A percentile compares a stretch with the other conserved stretches of the same genome.
Evolutionary conservation across 169 alveolate species (phyloP).

Genomic region (Plasmodium billcollinsi): DNA sequence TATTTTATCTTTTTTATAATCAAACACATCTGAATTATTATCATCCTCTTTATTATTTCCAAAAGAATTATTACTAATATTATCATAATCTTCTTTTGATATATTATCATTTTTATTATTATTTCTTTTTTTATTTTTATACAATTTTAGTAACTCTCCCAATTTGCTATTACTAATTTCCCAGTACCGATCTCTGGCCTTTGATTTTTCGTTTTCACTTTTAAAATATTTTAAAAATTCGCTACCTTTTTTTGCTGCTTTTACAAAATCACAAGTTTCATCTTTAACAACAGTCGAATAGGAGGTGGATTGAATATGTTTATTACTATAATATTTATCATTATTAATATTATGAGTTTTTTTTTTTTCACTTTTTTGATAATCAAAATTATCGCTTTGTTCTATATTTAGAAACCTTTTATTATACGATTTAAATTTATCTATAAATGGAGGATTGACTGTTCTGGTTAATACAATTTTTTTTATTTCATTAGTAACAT

Average conservation of each 20-base stretch:
- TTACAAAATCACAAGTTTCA: slow-evolving; percentile 97
- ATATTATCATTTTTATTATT: background rate
- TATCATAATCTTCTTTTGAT: slow-evolving; percentile 34
- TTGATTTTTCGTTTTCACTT: slow-evolving; percentile 93
- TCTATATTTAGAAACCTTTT: slow-evolving; percentile 23
- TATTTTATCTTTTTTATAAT: slow-evolving; percentile 72
- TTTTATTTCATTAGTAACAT: slow-evolving; percentile 92
- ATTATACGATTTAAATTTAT: slow-evolving; percentile 82
- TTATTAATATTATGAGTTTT: slow-evolving; percentile 88
- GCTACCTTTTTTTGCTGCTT: slow-evolving; percentile 97
- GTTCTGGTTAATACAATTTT: slow-evolving; percentile 93
- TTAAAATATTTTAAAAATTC: slow-evolving; percentile 91
- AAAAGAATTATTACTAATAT: slow-evolving; percentile 60
- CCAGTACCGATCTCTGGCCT: slow-evolving; percentile 95
- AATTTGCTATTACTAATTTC: slow-evolving; percentile 94
- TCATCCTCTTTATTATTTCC: slow-evolving; percentile 69
- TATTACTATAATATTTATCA: slow-evolving; percentile 43
- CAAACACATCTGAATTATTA: slow-evolving; percentile 75
- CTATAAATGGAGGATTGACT: slow-evolving; percentile 96
- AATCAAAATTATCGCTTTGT: background rate
- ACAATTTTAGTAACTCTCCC: slow-evolving; percentile 88
- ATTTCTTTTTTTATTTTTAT: slow-evolving; percentile 38
- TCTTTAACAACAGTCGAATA: slow-evolving; percentile 94
- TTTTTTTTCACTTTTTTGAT: slow-evolving; percentile 64
- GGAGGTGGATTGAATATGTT: slow-evolving; percentile 83